Evolutionary conservation across 2,329 filamentous ascomycete species (phyloP).

Genomic region (Cladophialophora exuberans): DNA sequence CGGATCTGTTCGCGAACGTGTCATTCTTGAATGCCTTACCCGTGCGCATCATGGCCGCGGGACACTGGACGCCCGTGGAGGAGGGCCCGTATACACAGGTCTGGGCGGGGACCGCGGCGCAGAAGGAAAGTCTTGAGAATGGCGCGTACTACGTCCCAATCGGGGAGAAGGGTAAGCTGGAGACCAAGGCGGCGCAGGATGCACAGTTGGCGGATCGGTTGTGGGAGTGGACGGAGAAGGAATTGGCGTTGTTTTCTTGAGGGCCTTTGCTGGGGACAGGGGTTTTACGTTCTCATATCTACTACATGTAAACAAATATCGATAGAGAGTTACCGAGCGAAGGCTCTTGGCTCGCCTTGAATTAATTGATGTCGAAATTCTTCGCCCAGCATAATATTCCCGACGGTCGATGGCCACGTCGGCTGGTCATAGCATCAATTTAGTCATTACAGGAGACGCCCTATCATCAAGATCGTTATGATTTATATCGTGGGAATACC

Average conservation of each 20-base stretch:
- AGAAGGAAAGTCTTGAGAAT: conserved; percentile 36
- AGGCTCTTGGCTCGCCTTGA: too few species aligned
- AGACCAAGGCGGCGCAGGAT: conserved; percentile 39
- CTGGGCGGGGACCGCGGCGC: conserved; percentile 46
- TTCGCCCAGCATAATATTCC: too few species aligned
- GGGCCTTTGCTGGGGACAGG: too few species aligned
- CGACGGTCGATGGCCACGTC: too few species aligned
- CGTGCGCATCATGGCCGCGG: conserved; percentile 7
- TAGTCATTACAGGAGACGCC: too few species aligned
- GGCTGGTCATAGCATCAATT: too few species aligned
- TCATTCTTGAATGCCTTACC: conserved; percentile 32
- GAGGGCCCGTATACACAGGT: conserved; percentile 47
- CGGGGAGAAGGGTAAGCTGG: conserved; percentile 37
- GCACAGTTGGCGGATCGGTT: conserved; percentile 39
- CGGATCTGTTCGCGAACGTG: conserved; percentile 55
- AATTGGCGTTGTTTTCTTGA: conserved; percentile 23
- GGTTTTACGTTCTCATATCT: too few species aligned
- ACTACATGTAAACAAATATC: too few species aligned
- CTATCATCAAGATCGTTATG: too few species aligned
- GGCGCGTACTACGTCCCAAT: conserved; percentile 49
- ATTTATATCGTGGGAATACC: too few species aligned
- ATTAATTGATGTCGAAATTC: too few species aligned
- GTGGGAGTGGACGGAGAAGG: conserved; percentile 51
- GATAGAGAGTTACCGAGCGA: too few species aligned
- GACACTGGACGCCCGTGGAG: conserved; percentile 34